phyloP scores from a whole-genome alignment of 2,329 filamentous ascomycete genomes.

The Teratosphaeria pseudoeucalypti region DNA sequence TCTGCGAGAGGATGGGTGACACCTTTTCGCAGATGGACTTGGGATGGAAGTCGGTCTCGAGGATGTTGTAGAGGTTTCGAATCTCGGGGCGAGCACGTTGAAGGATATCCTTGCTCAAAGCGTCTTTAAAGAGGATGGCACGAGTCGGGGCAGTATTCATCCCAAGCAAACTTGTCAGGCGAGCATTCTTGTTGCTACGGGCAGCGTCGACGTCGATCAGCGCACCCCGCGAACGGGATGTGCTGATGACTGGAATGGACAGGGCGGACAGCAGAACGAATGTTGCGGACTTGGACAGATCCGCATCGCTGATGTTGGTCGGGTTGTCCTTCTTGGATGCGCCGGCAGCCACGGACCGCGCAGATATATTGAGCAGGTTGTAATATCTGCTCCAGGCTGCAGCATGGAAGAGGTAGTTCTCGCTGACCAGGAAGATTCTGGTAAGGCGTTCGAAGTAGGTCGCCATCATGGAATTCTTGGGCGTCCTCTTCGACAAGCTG shows the following conservation, averaged over 20 bases:
- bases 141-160: conserved; percentile 86
- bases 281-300: conserved; percentile 87
- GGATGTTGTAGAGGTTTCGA: conserved; percentile 92
- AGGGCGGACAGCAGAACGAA: conserved; percentile 92
- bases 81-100: conserved; percentile 92
- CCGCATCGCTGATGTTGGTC: conserved; percentile 66
- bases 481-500: conserved; percentile 92
- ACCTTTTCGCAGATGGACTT: conserved; percentile 99
- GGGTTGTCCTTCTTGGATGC: conserved; percentile 93
- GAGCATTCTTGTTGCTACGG: conserved; percentile 97
- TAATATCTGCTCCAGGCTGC: conserved; percentile 97
- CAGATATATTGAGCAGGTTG: conserved; percentile 86
- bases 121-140: conserved; percentile 87
- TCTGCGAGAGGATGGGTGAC: conserved; percentile 86
- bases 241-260: conserved; percentile 98
- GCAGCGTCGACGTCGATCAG: conserved; percentile 95
- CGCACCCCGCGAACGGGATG: conserved; percentile 85
- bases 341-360: conserved; percentile 68
- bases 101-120: conserved; percentile 85
- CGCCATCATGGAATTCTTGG: conserved; percentile 99
- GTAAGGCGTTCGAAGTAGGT: conserved; percentile 99
- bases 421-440: conserved; percentile 94
- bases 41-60: conserved; percentile 98
- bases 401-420: conserved; percentile 99
- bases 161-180: conserved; percentile 87